Evolutionary conservation across 2,329 filamentous ascomycete species (phyloP).

Genomic region (Pseudohalonectria lignicola): DNA sequence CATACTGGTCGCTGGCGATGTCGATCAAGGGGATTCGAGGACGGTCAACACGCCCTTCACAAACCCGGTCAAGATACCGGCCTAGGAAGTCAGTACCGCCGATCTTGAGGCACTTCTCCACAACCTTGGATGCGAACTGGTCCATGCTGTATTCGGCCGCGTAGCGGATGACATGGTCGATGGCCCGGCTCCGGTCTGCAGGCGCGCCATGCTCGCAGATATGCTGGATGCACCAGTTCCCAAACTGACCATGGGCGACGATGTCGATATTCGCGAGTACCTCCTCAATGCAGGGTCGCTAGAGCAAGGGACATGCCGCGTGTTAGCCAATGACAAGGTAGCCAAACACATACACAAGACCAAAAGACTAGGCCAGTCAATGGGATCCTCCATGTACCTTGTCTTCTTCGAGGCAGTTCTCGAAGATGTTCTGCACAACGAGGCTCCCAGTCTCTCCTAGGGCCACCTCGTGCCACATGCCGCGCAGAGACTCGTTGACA

Average conservation of each 20-base stretch:
- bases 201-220: slow-evolving; percentile 94
- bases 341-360: slow-evolving; percentile 4
- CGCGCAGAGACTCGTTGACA: slow-evolving; percentile 86
- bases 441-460: slow-evolving; percentile 94
- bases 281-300: slow-evolving; percentile 96
- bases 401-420: slow-evolving; percentile 97
- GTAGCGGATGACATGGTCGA: slow-evolving; percentile 90
- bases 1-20: slow-evolving; percentile 96
- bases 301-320: background rate
- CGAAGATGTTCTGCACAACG: slow-evolving; percentile 98
- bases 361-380: no score
- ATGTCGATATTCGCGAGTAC: slow-evolving; percentile 92
- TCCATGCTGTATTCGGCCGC: slow-evolving; percentile 97
- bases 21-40: slow-evolving; percentile 96
- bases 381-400: no score
- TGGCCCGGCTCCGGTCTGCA: slow-evolving; percentile 80
- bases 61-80: slow-evolving; percentile 87
- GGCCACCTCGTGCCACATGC: slow-evolving; percentile 99
- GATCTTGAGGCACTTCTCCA: slow-evolving; percentile 98
- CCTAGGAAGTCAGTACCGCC: slow-evolving; percentile 81
- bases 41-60: slow-evolving; percentile 79
- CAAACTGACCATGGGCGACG: slow-evolving; percentile 93
- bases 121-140: slow-evolving; percentile 97
- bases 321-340: slow-evolving; percentile 1
- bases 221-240: slow-evolving; percentile 99